Evolutionary conservation across 164 flowering plant genomes (phyloP), one percentile per base, ranked within the genome.

Genomic region (Vitis riparia): DNA sequence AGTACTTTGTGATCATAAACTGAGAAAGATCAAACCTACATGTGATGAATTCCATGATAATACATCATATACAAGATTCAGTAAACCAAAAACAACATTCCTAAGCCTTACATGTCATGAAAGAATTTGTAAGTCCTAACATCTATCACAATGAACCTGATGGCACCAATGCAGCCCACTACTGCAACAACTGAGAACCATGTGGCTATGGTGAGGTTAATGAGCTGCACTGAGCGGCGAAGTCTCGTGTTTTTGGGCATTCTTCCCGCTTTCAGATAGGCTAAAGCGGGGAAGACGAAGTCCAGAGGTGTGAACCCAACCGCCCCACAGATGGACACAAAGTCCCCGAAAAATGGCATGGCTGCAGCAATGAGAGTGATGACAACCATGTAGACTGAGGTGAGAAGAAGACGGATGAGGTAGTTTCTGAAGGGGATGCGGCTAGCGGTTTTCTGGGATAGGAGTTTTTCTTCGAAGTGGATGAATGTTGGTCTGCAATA

Each of bases 281-380:
- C 87, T 51, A 87, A 11, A 62, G 80, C 83, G 13, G 91, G 91
- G 73, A 87, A 82, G 52, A 85, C 84, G 62, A 87, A 87, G 59
- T 85, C 91, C 47, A 87, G 83, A 0, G 91, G 91, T 17, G 91
- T 87, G 79, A 87, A 87, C 17, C 91, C 91, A 68, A 87, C 75
- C 30, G 91, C 89, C 17, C 91, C 91, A 77, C 91, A 87, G 23
- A 87, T 85, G 62, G 88, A 65, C 70, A 85, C 88, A 76, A 87
- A 87, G 62, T 85, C 89, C 44, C 86, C 91, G 58, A 87, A 87
- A 73, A 87, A 87, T n/a, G 88, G 91, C 85, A 85, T 74, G 17
- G 91, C 91, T 30, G 88, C 85, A 14, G 91, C 86, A 19, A 81
- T 49, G 3, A 76, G 65, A 7, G 89, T 84, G 2, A 85, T 78